Evolutionary conservation across 495 filamentous ascomycete genomes (phyloP).

Genomic region (Aspergillus cavernicola): DNA sequence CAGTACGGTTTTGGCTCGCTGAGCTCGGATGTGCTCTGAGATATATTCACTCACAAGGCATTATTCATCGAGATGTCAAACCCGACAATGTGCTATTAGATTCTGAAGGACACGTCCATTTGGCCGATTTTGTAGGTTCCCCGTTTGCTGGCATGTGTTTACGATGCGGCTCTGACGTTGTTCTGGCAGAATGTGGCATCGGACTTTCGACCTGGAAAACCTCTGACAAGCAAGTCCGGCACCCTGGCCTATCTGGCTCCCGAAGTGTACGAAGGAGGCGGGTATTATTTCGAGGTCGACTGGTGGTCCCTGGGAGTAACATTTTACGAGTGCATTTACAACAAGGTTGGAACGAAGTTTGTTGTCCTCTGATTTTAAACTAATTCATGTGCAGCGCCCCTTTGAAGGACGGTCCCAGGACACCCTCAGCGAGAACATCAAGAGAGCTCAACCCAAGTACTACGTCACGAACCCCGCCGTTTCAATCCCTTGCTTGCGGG

Average conservation of each 20-base stretch:
- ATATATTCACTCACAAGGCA: constrained; percentile 88
- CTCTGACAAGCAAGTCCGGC: constrained; percentile 90
- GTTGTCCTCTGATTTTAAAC: background rate
- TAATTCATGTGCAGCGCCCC: constrained; percentile 61
- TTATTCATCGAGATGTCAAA: constrained; percentile 95
- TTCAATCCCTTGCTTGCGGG: constrained; percentile 77
- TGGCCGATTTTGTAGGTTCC: constrained; percentile 88
- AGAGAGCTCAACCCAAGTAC: constrained; percentile 78
- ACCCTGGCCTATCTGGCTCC: constrained; percentile 94
- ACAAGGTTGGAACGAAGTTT: constrained; percentile 64
- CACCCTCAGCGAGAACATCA: constrained; percentile 73
- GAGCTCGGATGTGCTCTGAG: constrained; percentile 87
- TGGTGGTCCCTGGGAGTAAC: constrained; percentile 98
- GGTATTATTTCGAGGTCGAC: constrained; percentile 84
- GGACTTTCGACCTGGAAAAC: constrained; percentile 78
- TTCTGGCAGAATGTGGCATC: constrained; percentile 83
- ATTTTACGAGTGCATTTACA: constrained; percentile 99
- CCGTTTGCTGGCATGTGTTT: too few species aligned
- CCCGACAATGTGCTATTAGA: constrained; percentile 96
- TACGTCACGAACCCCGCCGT: constrained; percentile 88
- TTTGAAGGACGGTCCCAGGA: constrained; percentile 87
- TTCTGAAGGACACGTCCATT: constrained; percentile 90
- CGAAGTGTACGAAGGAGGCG: constrained; percentile 86
- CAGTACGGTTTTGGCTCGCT: constrained; percentile 93
- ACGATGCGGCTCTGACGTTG: constrained; percentile 11